A percentile compares a stretch with the other conserved stretches of the same genome.
These are phyloP conservation scores for Epichloe typhina DNA, from an alignment of 2,329 filamentous ascomycete species.

Conservation along the genomic window DNA sequence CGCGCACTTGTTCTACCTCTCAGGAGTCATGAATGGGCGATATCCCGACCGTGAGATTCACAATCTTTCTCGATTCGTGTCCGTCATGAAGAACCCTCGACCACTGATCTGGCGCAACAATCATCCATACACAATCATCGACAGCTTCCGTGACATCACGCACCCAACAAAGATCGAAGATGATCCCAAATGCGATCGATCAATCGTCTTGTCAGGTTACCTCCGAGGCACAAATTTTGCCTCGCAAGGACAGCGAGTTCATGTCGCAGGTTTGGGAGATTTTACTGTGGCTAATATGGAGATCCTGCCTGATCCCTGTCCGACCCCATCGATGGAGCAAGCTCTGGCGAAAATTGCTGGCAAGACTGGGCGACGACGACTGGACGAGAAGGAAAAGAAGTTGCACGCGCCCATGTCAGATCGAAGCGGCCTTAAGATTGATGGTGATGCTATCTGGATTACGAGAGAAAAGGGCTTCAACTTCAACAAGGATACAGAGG, in stretches of 20 bases:
- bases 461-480: constrained; percentile 58
- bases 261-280: constrained; percentile 87
- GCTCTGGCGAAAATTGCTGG: constrained; percentile 73
- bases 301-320: constrained; percentile 82
- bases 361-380: constrained; percentile 62
- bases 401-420: constrained; percentile 97
- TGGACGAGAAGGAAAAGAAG: constrained; percentile 95
- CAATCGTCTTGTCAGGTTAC: constrained; percentile 85
- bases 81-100: constrained; percentile 97
- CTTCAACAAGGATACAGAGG: constrained; percentile 55
- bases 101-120: constrained; percentile 95
- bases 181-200: constrained; percentile 79
- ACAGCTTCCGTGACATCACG: constrained; percentile 90
- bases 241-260: constrained; percentile 70
- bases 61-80: constrained; percentile 88
- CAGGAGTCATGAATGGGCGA: constrained; percentile 88
- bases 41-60: constrained; percentile 95
- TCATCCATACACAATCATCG: constrained; percentile 85
- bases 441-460: constrained; percentile 93
- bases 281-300: constrained; percentile 75
- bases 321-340: constrained; percentile 83
- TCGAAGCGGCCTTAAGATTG: constrained; percentile 87
- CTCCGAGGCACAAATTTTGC: constrained; percentile 90
- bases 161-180: constrained; percentile 85
- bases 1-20: constrained; percentile 92